Base-by-base conservation (phyloP, 176 grass and related monocot genomes). In the Oryza meridionalis region DNA sequence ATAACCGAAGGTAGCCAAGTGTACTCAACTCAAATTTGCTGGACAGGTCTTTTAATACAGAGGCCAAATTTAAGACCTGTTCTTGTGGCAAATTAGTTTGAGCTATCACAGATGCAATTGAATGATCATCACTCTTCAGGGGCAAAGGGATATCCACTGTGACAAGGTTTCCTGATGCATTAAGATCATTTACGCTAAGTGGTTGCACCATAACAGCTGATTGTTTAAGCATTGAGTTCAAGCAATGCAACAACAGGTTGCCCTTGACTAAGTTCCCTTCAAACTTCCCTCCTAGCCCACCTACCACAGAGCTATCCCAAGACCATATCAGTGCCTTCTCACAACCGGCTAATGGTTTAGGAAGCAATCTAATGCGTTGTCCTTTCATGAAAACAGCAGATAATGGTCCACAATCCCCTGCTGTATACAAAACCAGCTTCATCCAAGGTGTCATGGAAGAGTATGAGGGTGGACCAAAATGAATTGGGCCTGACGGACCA, bases 191-290 rank as follows among this genome's bases (percentile, higher is more conserved):
- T 87, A 84, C 79, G 26, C 91, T 88, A 49, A 98, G 88, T 31
- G 96, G 96, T 85, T 96, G 96, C 81, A 98, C 96, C 75, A 98
- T 78, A 61, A 92, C 83, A 76, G 96, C 96, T 43, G 96, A 98
- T 65, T 93, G 88, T 83, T 94, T 93, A 79, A 95, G 86, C 91
- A 94, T 89, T 8, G 96, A 98, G 76, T 98, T 98, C 75, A 98
- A 95, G 70, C 83, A 95, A 67, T 95, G 96, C 69, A 98, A 89
- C 27, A 96, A 47, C 75, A 98, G 66, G 89, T 90, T 95, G 66
- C 96, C 96, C 78, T 98, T 95, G 65, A 98, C 93, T 88, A 98
- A 94, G 82, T 90, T 98, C 35, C 96, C 93, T 86, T 98, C 93
- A 84, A 98, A 96, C 75, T 98, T 98, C 27, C 93, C 96, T 40